Evolutionary conservation across 768 basidiomycete genomes (phyloP), one percentile per base, ranked within the genome.

Genomic region (Pleurotus cornucopiae): DNA sequence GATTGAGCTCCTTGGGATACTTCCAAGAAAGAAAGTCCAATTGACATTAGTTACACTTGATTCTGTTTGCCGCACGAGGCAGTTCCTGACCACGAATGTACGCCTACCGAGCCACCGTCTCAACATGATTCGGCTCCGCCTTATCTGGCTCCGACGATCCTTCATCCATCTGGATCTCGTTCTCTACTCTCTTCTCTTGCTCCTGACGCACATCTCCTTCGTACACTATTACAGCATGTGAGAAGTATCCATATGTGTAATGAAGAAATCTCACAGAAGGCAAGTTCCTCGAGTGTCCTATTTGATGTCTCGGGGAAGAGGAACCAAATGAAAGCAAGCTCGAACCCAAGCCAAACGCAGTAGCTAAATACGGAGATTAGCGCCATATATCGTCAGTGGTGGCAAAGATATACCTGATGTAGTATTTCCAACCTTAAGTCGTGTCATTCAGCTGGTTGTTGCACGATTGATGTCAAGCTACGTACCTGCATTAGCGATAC

Each of bases 271-370:
- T 49, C 60, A 83, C 81, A 67, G 74, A 84, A 84, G 0, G 82
- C 77, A 18, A 85, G 73, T 64, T 85, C 83, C 62, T 85, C 82
- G 37, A 84, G 71, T 7, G 80, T 76, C 41, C 76, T 73, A 6
- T 75, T 68, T 6, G 75, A 68, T 0, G 84, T 86, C 66, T 85
- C 84, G 2, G 81, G 82, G 79, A 84, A 84, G 14, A 84, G 60
- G 71, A 86, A 82, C 67, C 72, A 86, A 21, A 84, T 76, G 61
- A 83, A 81, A 38, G 75, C 48, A 44, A 82, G 72, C 62, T 84
- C 82, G 59, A 83, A 78, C 1, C 69, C 69, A 4, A 85, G 71
- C 66, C 75, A 82, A 26, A 81, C 64, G 65, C 73, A 74, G 60
- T 83, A 83, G 44, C 71, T 73, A 47, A 7, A 25, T n/a, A 56